Evolutionary conservation across 345 rosid species (phyloP).

Genomic region (Excoecaria cochinchinensis): DNA sequence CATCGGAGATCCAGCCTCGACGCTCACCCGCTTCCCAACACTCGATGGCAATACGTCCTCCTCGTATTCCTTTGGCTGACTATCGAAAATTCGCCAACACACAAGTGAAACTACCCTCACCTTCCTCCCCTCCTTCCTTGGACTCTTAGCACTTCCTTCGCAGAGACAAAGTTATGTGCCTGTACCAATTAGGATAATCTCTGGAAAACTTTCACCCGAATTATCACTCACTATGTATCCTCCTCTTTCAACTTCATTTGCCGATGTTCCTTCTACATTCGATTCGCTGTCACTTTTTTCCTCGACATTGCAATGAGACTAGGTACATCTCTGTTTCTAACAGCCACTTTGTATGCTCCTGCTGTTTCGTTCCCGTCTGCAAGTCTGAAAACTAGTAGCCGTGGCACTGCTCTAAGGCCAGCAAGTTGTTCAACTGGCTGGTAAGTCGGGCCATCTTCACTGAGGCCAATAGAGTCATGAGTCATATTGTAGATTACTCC

Average conservation of each 20-base stretch:
- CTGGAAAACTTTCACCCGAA: slow-evolving; percentile 22
- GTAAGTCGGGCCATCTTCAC: slow-evolving; percentile 48
- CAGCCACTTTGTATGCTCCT: slow-evolving; percentile 32
- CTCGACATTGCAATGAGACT: slow-evolving; percentile 32
- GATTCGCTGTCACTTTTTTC: slow-evolving; percentile 31
- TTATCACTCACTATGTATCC: slow-evolving; percentile 38
- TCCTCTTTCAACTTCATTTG: slow-evolving; percentile 25
- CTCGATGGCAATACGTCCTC: slow-evolving; percentile 28
- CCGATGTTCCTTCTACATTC: slow-evolving; percentile 28
- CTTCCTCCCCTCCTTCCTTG: slow-evolving; percentile 35
- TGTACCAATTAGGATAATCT: slow-evolving; percentile 37
- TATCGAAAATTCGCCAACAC: slow-evolving; percentile 31
- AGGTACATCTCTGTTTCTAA: slow-evolving; percentile 26
- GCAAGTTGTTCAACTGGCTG: slow-evolving; percentile 44
- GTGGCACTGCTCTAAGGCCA: slow-evolving; percentile 36
- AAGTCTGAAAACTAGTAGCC: slow-evolving; percentile 34
- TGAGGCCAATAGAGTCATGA: slow-evolving; percentile 41
- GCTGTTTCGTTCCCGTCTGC: slow-evolving; percentile 46
- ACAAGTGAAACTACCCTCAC: slow-evolving; percentile 42
- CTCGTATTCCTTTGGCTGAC: slow-evolving; percentile 32
- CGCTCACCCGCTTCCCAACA: slow-evolving; percentile 24
- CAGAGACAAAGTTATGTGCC: slow-evolving; percentile 37
- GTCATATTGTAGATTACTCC: slow-evolving; percentile 41
- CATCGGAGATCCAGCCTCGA: slow-evolving; percentile 35
- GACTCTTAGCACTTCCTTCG: too few species aligned